phyloP scores from a whole-genome alignment of 1,139 yeast genomes.

The Zygotorulaspora mrakii region DNA sequence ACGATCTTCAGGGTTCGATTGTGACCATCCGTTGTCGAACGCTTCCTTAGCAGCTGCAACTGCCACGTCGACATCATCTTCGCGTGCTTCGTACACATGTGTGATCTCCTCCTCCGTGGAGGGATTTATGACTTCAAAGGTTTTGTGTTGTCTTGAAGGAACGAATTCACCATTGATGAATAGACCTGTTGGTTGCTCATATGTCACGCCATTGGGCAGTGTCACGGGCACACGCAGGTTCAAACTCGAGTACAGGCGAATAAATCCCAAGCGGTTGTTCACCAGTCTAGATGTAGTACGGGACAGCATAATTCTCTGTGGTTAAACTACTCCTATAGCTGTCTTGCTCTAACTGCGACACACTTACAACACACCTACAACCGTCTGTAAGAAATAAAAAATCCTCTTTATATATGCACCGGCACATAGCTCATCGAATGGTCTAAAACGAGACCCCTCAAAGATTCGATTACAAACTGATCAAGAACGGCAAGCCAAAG shows the following conservation, averaged over 20 bases:
- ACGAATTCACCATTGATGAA: constrained; percentile 49
- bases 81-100: constrained; percentile 45
- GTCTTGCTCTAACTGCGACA: no score
- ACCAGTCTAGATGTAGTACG: constrained; percentile 9
- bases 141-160: constrained; percentile 40
- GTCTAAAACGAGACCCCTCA: no score
- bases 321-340: background rate
- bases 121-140: constrained; percentile 45
- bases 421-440: no score
- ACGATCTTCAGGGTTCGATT: constrained; percentile 47
- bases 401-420: no score
- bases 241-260: constrained; percentile 35
- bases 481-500: no score
- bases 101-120: constrained; percentile 46
- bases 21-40: constrained; percentile 42
- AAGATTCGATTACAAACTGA: no score
- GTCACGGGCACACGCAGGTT: constrained; percentile 49
- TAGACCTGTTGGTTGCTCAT: constrained; percentile 52
- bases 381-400: no score
- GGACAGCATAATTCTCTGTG: constrained; percentile 11
- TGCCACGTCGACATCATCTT: constrained; percentile 47
- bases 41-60: constrained; percentile 47
- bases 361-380: no score
- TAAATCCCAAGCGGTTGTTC: constrained; percentile 11
- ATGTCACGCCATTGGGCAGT: constrained; percentile 50